Evolutionary conservation across 2,329 filamentous ascomycete species (phyloP), one percentile per base, ranked within the genome.

Genomic region (Hymenoscyphus repandus): DNA sequence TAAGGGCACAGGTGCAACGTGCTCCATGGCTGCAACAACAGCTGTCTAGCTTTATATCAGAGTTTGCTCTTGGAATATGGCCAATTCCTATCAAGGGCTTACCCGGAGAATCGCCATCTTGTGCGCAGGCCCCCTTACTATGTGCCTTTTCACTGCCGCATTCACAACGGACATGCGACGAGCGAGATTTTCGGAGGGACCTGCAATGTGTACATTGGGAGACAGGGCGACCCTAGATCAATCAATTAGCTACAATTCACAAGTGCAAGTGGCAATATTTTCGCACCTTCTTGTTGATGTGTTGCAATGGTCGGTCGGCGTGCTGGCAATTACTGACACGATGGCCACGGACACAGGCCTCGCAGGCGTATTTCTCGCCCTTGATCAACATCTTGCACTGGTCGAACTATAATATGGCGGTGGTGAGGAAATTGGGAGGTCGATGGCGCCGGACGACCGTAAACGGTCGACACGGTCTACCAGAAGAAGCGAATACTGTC

Each of bases 311-410:
- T 61, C 92, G 89, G 71, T 96, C 93, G 70, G 83, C 81, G 72
- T 99, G 93, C 71, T 92, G 90, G 78, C 93, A 99, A 70, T 93
- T 96, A 85, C 91, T 97, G 69, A 99, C 93, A 69, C 93, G 89
- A 76, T 99, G 93, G 68, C 93, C 93, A 72, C 93, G 88, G 69
- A 99, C 90, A 75, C 93, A 99, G 40, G 66, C 65, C 54, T 95
- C 89, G 78, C 92, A 97, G 73, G 92, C 92, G 77, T 83, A 97
- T 78, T 97, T 97, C 77, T 96, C 90, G 72, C 92, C 92, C 78
- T 96, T 85, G 70, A 91, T 88, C 70, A 91, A 78, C 88, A 91
- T 91, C 55, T 64, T 71, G 64, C 40, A 52, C 49, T 53, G 44
- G 45, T 17, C 6, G 38, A 7, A 38, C 32, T 50, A 44, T 55